phyloP scores from a whole-genome alignment of 257 asterid genomes.

The Coffea canephora region DNA sequence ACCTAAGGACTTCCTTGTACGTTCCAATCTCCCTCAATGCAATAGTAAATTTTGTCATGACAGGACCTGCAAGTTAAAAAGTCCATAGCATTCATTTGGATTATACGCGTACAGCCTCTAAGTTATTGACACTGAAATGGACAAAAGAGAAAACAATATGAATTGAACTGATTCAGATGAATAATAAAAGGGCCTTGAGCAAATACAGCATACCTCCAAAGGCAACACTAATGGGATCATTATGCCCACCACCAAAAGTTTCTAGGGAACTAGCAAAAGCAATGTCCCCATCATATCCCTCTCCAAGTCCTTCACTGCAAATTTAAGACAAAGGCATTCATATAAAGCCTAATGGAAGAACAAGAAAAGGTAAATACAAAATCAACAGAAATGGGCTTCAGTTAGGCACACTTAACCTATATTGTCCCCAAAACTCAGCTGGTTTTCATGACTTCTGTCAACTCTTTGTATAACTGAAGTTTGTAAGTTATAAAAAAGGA shows the following conservation, averaged over 20 bases:
- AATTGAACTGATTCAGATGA: neutral
- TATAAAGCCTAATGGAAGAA: neutral
- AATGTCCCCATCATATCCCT: slow-evolving; percentile 97
- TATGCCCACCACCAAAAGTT: slow-evolving; percentile 98
- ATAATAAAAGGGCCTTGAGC: neutral
- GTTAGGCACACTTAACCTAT: neutral
- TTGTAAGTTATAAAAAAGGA: neutral
- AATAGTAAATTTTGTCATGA: slow-evolving; percentile 96
- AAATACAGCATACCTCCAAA: slow-evolving; percentile 68
- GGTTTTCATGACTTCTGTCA: neutral
- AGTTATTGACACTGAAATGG: neutral
- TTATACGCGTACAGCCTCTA: neutral
- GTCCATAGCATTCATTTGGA: slow-evolving; percentile 10
- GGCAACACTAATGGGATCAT: slow-evolving; percentile 98
- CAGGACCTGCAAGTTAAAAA: slow-evolving; percentile 70
- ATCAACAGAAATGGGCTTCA: neutral
- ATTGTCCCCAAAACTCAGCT: neutral
- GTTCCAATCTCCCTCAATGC: slow-evolving; percentile 99
- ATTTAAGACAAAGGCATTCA: slow-evolving; percentile 15
- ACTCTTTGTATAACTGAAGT: neutral
- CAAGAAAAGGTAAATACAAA: neutral
- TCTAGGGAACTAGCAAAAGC: slow-evolving; percentile 95
- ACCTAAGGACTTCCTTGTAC: slow-evolving; percentile 98
- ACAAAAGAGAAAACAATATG: neutral
- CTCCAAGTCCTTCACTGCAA: slow-evolving; percentile 98